Percentiles rank a stretch among this genome's conserved stretches.
Evolutionary conservation across 495 filamentous ascomycete genomes (phyloP).

Genomic region (Wilcoxina mikolae): DNA sequence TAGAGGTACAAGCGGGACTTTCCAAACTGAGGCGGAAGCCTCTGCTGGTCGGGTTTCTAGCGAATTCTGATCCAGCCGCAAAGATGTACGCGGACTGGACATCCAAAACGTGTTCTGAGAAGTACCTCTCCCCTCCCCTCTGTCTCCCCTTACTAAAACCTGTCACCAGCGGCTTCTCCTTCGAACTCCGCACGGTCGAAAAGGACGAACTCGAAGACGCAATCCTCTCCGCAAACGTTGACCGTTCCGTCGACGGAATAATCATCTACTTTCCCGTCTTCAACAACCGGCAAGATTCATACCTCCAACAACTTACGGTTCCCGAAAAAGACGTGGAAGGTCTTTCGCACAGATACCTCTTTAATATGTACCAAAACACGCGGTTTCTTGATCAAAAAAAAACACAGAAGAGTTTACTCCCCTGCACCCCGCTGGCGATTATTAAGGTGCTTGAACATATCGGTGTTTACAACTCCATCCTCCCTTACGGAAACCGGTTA

Average conservation of each 20-base stretch:
- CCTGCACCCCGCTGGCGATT: conserved; percentile 87
- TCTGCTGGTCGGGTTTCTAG: conserved; percentile 75
- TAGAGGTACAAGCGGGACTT: conserved; percentile 59
- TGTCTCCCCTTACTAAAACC: neutral
- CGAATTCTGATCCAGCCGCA: conserved; percentile 80
- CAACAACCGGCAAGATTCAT: conserved; percentile 68
- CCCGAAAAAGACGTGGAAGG: conserved; percentile 90
- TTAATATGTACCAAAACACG: conserved; percentile 99
- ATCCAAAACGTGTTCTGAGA: conserved; percentile 85
- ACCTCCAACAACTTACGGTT: conserved; percentile 87
- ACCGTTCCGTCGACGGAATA: conserved; percentile 69
- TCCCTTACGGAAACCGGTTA: conserved; percentile 83
- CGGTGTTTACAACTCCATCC: conserved; percentile 88
- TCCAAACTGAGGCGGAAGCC: conserved; percentile 50
- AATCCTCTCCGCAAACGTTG: conserved; percentile 67
- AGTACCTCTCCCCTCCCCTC: conserved; percentile 43
- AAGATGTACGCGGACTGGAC: conserved; percentile 92
- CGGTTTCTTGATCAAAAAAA: conserved; percentile 77
- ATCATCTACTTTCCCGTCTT: conserved; percentile 99
- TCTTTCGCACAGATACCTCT: conserved; percentile 81
- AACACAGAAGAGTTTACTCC: conserved; percentile 74
- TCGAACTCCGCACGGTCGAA: conserved; percentile 63
- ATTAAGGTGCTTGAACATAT: conserved; percentile 94
- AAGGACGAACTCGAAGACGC: conserved; percentile 80
- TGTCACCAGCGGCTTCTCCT: conserved; percentile 63